Base-by-base conservation (phyloP, 2,329 filamentous ascomycete genomes). In the Reticulascus tulasneorum region DNA sequence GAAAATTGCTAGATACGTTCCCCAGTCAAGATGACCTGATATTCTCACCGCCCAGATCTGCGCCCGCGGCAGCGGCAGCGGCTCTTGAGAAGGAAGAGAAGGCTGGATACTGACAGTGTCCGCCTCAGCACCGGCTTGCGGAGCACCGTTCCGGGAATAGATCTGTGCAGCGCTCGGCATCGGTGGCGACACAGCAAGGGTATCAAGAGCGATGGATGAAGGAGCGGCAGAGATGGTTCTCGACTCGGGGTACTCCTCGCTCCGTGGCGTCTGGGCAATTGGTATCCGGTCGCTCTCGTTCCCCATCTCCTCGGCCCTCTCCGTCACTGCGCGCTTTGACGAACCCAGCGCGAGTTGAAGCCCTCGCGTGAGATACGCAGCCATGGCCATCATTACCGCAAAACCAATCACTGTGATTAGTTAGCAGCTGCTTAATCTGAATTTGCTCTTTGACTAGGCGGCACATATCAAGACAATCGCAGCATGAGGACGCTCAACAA, bases 351-450 rank as follows among this genome's bases (percentile, higher is more conserved):
- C 22, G 15, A 76, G 52, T 44, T 79, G 74, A 4, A 80, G 56
- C 7, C 60, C 64, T 11, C 75, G 66, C 1, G 72, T 73, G 52
- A 77, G 60, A 52, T 73, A 78, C 5, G 74, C 73, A 11, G 72
- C 73, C 29, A 68, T 50, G 6, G 63, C 55, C 52, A 77, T 66
- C 59, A 75, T 71, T 26, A 67, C 54, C 10, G 73, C 47, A 53
- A 77, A 80, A 11, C 75, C 76, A 27, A 77, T 51, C 5, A 77
- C 75, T 78, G 33, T 1, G 4, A 2, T 45, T 12, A 20, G 33
- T 35, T 21, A 29, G 31, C 20, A 6, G 5, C 5, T 4, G 2
- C 15, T 18, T 8, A 6, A 10, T 18, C 5, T 7, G n/a, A n/a
- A n/a, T n/a, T n/a, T n/a, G n/a, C n/a, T n/a, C n/a, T n/a, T n/a